Base-by-base conservation (phyloP, 352 stramenopile species). In the Peronospora destructor region DNA sequence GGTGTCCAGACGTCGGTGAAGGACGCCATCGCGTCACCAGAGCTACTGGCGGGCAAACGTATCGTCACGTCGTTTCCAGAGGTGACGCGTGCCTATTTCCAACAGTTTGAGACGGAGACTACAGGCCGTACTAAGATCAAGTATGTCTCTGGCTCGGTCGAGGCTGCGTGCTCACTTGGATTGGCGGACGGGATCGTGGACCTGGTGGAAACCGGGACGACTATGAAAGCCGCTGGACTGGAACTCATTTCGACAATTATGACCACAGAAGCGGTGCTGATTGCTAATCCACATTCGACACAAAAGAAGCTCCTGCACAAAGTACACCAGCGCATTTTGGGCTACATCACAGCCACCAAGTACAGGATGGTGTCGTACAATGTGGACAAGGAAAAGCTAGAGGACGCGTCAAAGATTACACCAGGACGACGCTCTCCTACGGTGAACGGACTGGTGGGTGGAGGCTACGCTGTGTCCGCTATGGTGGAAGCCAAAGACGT, bases 361-460 rank as follows among this genome's bases (percentile, higher is more conserved):
- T 98, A 98, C 76, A 79, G 95, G 35, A 98, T 99, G 95, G 83
- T 98, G 42, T 91, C 93, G 51, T 99, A 98, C 83, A 99, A 99
- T 68, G 85, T 98, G 58, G 63, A 69, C 51, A 75, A 87, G 52
- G 80, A 94, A 11, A 84, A 95, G 56, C 66, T 99, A 16, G 66
- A 94, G 6, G 50, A 68, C 34, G 91, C 94, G 6, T 85, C 85
- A 23, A 52, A 63, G 50, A 92, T 99, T 51, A 98, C 95, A 37
- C 94, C 93, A 1, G 96, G 95, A 51, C 97, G 96, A 53, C 79
- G 87, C 49, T 91, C 91, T 17, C 94, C 95, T 9, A 98, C 90
- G 3, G 87, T 98, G 48, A 98, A 95, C 59, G 72, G 71, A 78
- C 80, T 96, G 26, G 85, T 87, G 36, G 74, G 80, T 38, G 84